Conservation (phyloP, 441 rosid species). For the Biscutella auriculata region DNA sequence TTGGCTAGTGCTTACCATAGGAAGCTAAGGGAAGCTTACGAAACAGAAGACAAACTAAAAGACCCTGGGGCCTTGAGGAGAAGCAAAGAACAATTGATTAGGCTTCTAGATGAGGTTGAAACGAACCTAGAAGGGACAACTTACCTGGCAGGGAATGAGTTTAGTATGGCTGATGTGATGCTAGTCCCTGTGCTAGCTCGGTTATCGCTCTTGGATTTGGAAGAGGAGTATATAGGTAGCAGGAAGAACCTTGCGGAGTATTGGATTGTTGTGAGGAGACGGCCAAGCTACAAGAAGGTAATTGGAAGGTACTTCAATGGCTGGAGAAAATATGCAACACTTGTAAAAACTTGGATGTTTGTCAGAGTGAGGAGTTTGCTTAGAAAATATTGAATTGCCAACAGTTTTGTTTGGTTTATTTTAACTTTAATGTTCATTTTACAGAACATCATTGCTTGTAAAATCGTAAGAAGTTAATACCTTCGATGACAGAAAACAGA, state of each 20-base stretch:
- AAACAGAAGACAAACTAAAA: constrained; percentile 59
- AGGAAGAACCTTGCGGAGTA: constrained; percentile 60
- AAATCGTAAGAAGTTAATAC: not conserved
- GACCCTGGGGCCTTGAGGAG: constrained; percentile 32
- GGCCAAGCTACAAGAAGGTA: constrained; percentile 65
- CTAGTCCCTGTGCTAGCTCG: constrained; percentile 65
- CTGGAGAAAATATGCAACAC: constrained; percentile 69
- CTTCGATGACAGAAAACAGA: not conserved
- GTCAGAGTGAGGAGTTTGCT: constrained; percentile 39
- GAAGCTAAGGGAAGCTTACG: constrained; percentile 62
- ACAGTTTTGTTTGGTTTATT: not conserved
- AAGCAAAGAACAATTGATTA: constrained; percentile 48
- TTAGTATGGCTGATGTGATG: constrained; percentile 79
- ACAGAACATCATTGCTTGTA: not conserved
- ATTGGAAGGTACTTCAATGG: constrained; percentile 67
- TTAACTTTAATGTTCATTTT: not conserved
- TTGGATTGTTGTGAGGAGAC: constrained; percentile 51
- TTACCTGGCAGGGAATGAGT: constrained; percentile 61
- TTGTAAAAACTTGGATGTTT: constrained; percentile 57
- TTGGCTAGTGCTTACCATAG: constrained; percentile 75
- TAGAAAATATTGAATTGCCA: constrained; percentile 11
- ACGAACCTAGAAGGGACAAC: constrained; percentile 33
- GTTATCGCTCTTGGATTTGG: constrained; percentile 46
- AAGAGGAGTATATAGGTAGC: constrained; percentile 50
- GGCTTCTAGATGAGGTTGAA: constrained; percentile 64